Conservation (phyloP, 2,329 filamentous ascomycete species). For the Lachnellula occidentalis region DNA sequence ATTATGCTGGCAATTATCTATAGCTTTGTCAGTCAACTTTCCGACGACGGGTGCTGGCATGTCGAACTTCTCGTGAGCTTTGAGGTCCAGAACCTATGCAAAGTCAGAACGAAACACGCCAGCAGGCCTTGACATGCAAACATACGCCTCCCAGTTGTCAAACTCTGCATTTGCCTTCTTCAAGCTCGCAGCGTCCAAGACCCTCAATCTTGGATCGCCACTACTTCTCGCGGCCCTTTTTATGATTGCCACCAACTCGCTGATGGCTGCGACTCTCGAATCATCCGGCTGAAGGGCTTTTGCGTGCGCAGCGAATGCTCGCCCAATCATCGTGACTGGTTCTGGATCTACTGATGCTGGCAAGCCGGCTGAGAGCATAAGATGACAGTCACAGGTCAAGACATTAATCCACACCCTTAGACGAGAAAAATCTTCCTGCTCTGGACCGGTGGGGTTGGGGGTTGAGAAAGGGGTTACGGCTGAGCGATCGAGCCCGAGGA, state of each 20-base stretch:
- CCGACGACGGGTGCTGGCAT: neutral
- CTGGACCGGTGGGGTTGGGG: neutral
- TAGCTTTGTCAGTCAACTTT: constrained; percentile 2
- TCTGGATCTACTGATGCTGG: constrained; percentile 20
- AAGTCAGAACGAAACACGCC: neutral
- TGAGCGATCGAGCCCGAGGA: constrained; percentile 16
- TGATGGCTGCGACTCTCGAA: constrained; percentile 18
- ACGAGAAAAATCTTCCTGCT: constrained; percentile 12
- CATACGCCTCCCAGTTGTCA: constrained; percentile 22
- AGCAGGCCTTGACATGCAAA: neutral
- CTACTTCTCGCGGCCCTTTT: constrained; percentile 13
- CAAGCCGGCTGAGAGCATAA: constrained; percentile 23
- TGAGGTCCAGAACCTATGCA: neutral
- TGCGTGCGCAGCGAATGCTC: constrained; percentile 11
- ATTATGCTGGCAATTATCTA: constrained; percentile 19
- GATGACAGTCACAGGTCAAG: constrained; percentile 22
- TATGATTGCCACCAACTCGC: constrained; percentile 20
- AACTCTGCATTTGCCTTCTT: constrained; percentile 18
- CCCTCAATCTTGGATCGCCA: constrained; percentile 19
- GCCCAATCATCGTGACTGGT: constrained; percentile 13
- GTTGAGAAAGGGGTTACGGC: constrained; percentile 14
- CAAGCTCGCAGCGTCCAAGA: constrained; percentile 11
- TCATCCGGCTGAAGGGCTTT: constrained; percentile 17
- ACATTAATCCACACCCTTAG: constrained; percentile 24
- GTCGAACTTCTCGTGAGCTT: neutral